Evolutionary conservation across 2,329 filamentous ascomycete genomes (phyloP).

Genomic region (Nothophoma quercina): DNA sequence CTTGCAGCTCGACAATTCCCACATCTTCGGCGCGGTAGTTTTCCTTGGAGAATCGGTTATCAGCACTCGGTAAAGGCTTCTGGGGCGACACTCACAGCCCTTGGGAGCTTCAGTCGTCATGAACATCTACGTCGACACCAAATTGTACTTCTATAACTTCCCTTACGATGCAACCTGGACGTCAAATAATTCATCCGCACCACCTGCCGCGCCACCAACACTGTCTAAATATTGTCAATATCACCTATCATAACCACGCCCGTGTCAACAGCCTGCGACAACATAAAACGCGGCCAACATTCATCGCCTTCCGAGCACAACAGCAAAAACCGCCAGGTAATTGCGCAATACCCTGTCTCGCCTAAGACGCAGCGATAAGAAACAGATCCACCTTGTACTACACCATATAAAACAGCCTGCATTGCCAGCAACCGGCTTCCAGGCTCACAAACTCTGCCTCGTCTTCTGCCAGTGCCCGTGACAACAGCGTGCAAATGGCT

Average conservation of each 20-base stretch:
- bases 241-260: constrained; percentile 41
- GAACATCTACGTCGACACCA: constrained; percentile 49
- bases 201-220: constrained; percentile 44
- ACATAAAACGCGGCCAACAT: constrained; percentile 34
- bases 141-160: constrained; percentile 55
- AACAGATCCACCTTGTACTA: constrained; percentile 20
- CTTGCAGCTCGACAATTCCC: constrained; percentile 45
- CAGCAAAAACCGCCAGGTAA: constrained; percentile 33
- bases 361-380: constrained; percentile 14
- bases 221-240: constrained; percentile 46
- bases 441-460: constrained; percentile 2
- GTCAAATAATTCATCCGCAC: constrained; percentile 49
- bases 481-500: constrained; percentile 17
- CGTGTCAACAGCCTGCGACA: constrained; percentile 39
- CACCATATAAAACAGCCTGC: constrained; percentile 8
- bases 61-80: constrained; percentile 50
- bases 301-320: constrained; percentile 32
- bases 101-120: constrained; percentile 47
- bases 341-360: constrained; percentile 23
- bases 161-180: constrained; percentile 48
- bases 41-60: constrained; percentile 52
- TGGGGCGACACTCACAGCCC: constrained; percentile 45
- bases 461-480: constrained; percentile 27
- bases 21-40: constrained; percentile 51
- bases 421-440: constrained; percentile 7